Base-by-base conservation (phyloP, 768 basidiomycete species). In the Suillus americanus region DNA sequence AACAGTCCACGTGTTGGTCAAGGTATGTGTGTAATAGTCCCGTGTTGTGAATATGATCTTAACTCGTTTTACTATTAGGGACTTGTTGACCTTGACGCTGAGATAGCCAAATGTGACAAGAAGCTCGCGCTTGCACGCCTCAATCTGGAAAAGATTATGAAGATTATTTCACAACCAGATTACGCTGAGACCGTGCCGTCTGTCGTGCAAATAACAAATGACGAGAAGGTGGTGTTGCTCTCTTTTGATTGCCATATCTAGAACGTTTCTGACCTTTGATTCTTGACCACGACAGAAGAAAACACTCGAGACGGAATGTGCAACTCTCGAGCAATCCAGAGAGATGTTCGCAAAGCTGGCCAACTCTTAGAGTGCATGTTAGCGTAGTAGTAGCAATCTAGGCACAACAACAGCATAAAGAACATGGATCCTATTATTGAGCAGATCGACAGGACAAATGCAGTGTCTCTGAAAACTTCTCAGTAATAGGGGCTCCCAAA, bases 101-200 rank as follows among this genome's bases (percentile, higher is more conserved):
- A 99, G 77, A 91, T 97, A 53, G 80, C 85, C 46, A 98, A 96
- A 77, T 89, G 90, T 66, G 87, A 94, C 72, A 98, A 97, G 86
- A 97, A 96, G 78, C 83, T 92, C 3, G 86, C 89, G 45, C 79
- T 95, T 12, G 88, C 86, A 2, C 80, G 82, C 61, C 67, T 91
- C 60, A 89, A 86, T 68, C 78, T 91, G 50, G 86, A 89, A 62
- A 98, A 97, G 81, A 79, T 97, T 43, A 69, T 79, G 65, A 96
- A 95, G 76, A 74, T 87, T 20, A 85, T 89, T 66, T 80, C 84
- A 3, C 89, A 91, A 67, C 79, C 88, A 1, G 90, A 92, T 70
- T 97, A 98, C 74, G 85, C 85, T 70, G 82, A 83, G 35, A 91
- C 90, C 59, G 89, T 97, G 7, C 95, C 95, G 0, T 87, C 82